These are phyloP conservation scores for Pichia gijzeniarum DNA, from an alignment of 805 yeast species.

Conservation along the genomic window DNA sequence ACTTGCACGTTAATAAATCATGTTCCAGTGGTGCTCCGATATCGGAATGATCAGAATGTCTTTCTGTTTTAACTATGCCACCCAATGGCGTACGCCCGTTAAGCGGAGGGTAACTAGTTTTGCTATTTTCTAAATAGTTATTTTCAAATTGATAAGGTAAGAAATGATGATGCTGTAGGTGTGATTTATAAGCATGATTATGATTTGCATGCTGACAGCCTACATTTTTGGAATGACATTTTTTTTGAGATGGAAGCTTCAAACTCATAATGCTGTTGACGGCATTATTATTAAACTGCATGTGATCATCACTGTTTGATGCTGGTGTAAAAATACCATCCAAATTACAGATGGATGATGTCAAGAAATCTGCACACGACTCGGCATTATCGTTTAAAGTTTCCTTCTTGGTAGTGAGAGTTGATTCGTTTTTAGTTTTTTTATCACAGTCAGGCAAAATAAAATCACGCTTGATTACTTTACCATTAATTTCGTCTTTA, in stretches of 20 bases:
- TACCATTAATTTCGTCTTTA: conserved; percentile 24
- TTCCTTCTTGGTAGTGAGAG: too few species aligned
- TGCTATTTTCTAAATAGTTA: conserved; percentile 26
- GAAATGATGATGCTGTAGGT: conserved; percentile 7
- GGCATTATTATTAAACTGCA: not conserved
- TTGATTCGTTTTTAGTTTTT: not conserved
- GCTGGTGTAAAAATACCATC: not conserved
- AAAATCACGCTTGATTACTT: conserved; percentile 23
- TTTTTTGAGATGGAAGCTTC: conserved; percentile 10
- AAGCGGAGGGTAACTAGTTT: conserved; percentile 19
- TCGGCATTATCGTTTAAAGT: not conserved
- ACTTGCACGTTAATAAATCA: conserved; percentile 43
- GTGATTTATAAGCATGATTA: not conserved
- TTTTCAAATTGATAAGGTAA: conserved; percentile 31
- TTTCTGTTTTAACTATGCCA: conserved; percentile 1
- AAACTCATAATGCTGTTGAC: too few species aligned
- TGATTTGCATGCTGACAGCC: too few species aligned
- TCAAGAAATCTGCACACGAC: conserved; percentile 10
- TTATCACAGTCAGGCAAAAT: conserved; percentile 22
- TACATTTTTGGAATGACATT: not conserved
- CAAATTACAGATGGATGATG: conserved; percentile 8
- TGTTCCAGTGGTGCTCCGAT: conserved; percentile 14
- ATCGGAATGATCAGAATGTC: conserved; percentile 10
- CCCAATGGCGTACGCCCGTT: not conserved
- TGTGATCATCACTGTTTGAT: not conserved